Conservation (phyloP, 768 basidiomycete genomes). For the Lactarius indigo region DNA sequence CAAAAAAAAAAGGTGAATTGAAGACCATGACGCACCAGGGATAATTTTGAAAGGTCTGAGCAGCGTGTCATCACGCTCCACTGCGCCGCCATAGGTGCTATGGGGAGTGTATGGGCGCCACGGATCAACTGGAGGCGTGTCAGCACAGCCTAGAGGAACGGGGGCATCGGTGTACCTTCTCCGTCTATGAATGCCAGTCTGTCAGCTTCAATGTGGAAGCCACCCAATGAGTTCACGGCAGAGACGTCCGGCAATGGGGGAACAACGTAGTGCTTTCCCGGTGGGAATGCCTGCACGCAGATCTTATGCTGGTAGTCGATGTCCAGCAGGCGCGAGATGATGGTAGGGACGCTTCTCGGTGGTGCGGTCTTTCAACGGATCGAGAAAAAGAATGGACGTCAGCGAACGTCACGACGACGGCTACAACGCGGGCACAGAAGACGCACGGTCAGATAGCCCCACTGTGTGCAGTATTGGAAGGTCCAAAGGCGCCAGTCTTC, state of each 20-base stretch:
- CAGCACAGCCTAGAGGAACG: not conserved
- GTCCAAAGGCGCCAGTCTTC: slow-evolving; percentile 85
- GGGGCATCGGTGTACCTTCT: slow-evolving; percentile 46
- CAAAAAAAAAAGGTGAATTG: not conserved
- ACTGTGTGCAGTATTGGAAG: slow-evolving; percentile 92
- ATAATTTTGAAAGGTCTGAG: slow-evolving; percentile 84
- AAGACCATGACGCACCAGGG: slow-evolving; percentile 60
- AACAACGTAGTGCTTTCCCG: slow-evolving; percentile 70
- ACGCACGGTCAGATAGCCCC: slow-evolving; percentile 88
- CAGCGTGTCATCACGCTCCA: slow-evolving; percentile 64
- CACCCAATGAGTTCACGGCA: slow-evolving; percentile 80
- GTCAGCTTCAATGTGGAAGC: slow-evolving; percentile 76
- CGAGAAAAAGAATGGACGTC: not conserved
- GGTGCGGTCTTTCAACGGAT: slow-evolving; percentile 56
- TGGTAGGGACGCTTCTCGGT: slow-evolving; percentile 61
- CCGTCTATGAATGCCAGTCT: slow-evolving; percentile 86
- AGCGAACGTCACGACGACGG: not conserved
- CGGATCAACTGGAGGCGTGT: slow-evolving; percentile 60
- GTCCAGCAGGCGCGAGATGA: slow-evolving; percentile 76
- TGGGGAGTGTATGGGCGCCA: slow-evolving; percentile 89
- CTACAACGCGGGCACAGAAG: not conserved
- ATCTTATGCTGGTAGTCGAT: slow-evolving; percentile 68
- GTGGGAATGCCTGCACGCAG: slow-evolving; percentile 70
- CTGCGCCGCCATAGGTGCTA: slow-evolving; percentile 56
- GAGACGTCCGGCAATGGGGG: slow-evolving; percentile 76